Conservation (phyloP, 768 basidiomycete species). For the Naematelia aurantialba region DNA sequence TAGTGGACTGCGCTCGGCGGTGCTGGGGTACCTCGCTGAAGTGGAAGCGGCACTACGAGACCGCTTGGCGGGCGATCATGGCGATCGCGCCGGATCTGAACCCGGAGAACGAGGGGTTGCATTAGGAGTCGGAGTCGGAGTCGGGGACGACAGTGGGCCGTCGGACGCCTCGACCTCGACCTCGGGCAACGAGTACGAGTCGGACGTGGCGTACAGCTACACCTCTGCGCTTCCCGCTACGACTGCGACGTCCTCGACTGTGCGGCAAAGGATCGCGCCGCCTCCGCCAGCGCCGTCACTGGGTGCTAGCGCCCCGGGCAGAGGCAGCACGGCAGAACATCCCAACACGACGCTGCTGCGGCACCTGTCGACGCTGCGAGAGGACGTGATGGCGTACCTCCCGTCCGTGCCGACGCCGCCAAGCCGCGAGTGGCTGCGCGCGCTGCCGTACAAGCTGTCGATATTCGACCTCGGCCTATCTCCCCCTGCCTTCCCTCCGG, state of each 20-base stretch:
- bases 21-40: conserved; percentile 46
- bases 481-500: neutral
- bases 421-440: conserved; percentile 17
- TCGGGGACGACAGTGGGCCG: neutral
- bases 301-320: neutral
- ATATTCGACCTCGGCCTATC: conserved; percentile 17
- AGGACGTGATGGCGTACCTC: conserved; percentile 37
- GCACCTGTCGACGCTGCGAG: conserved; percentile 33
- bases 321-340: neutral
- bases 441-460: conserved; percentile 15
- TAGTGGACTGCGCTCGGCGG: conserved; percentile 35
- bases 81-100: neutral
- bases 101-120: neutral
- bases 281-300: neutral
- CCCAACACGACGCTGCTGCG: conserved; percentile 17
- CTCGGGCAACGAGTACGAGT: conserved; percentile 4
- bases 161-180: neutral
- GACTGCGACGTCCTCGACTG: no score
- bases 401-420: conserved; percentile 16
- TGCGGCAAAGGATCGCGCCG: neutral
- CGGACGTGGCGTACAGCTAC: neutral
- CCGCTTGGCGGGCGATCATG: conserved; percentile 15
- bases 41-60: conserved; percentile 38
- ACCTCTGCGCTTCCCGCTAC: neutral
- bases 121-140: neutral